A percentile compares a stretch with the other conserved stretches of the same genome.
These are phyloP conservation scores for Microsporum audouinii DNA, from an alignment of 2,329 filamentous ascomycete genomes.

Conservation along the genomic window DNA sequence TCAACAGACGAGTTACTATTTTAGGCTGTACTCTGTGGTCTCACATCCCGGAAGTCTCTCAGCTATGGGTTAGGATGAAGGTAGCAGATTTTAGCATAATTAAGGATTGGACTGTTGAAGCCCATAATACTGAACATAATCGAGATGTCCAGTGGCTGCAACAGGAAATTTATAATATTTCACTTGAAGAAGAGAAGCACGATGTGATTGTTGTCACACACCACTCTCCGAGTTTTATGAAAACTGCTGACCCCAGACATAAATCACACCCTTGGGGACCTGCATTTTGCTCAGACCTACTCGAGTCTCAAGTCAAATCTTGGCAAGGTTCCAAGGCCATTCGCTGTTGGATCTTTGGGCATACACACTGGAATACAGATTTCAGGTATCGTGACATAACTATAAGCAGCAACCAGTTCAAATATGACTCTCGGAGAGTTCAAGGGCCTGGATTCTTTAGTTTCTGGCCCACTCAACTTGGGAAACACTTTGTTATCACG, in stretches of 20 bases:
- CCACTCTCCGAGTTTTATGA: slow-evolving; percentile 41
- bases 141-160: slow-evolving; percentile 42
- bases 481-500: slow-evolving; percentile 6
- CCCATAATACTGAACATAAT: slow-evolving; percentile 39
- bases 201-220: slow-evolving; percentile 26
- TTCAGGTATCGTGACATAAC: slow-evolving; percentile 15
- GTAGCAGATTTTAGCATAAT: slow-evolving; percentile 46
- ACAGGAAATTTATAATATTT: slow-evolving; percentile 21
- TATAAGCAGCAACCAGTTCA: slow-evolving; percentile 2
- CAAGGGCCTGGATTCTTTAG: not conserved
- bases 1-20: slow-evolving; percentile 28
- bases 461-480: not conserved
- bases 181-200: slow-evolving; percentile 5
- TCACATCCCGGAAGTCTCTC: slow-evolving; percentile 30
- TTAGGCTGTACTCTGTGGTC: slow-evolving; percentile 49
- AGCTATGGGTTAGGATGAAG: slow-evolving; percentile 29
- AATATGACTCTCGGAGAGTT: not conserved
- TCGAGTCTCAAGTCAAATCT: slow-evolving; percentile 15
- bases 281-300: slow-evolving; percentile 44
- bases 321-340: slow-evolving; percentile 18
- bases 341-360: slow-evolving; percentile 30
- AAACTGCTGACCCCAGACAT: slow-evolving; percentile 39
- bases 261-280: slow-evolving; percentile 35
- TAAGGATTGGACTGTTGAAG: slow-evolving; percentile 36
- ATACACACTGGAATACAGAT: slow-evolving; percentile 32